Base-by-base conservation (phyloP, 352 stramenopile genomes). In the Phytophthora citrophthora region DNA sequence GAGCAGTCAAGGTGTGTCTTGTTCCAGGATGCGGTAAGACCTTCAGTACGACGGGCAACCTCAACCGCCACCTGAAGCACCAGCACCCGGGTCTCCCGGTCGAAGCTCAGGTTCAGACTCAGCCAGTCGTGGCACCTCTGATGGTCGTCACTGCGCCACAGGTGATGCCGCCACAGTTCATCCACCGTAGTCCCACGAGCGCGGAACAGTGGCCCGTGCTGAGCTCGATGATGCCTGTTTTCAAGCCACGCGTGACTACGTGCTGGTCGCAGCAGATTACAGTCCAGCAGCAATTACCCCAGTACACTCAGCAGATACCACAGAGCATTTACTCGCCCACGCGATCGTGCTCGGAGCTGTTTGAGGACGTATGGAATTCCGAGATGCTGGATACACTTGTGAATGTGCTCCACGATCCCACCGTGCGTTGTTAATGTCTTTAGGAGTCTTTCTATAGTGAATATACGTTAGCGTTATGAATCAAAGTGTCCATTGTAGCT, bases 341-440 rank as follows among this genome's bases (percentile, higher is more conserved):
- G 5, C 61, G 57, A 12, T 69, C 68, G 29, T 76, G 68, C 54
- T 54, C 50, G 11, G 64, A 76, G 36, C 49, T 76, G 43, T 76
- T 76, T 18, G 68, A 76, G 20, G 68, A 76, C 44, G 68, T 76
- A 39, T 81, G 73, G 73, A 81, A 79, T 31, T 63, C 69, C 2
- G 73, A 81, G 56, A 73, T 81, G 58, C 70, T 81, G 32, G 70
- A 79, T 38, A 74, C 70, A 18, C 70, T 81, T 13, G 62, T 76
- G 40, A 65, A 48, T 27, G 72, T 76, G 50, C 45, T 81, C 32
- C 69, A 81, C 36, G 70, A 78, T 26, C 71, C 71, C 29, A 69
- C 61, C 23, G 64, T 74, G 32, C 54, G 64, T 29, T 72, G 54
- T 63, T 70, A 57, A 68, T 60, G 38, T 64, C 61, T 64, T 62